Conservation (phyloP, 495 filamentous ascomycete species). For the Penicillium tannophilum region DNA sequence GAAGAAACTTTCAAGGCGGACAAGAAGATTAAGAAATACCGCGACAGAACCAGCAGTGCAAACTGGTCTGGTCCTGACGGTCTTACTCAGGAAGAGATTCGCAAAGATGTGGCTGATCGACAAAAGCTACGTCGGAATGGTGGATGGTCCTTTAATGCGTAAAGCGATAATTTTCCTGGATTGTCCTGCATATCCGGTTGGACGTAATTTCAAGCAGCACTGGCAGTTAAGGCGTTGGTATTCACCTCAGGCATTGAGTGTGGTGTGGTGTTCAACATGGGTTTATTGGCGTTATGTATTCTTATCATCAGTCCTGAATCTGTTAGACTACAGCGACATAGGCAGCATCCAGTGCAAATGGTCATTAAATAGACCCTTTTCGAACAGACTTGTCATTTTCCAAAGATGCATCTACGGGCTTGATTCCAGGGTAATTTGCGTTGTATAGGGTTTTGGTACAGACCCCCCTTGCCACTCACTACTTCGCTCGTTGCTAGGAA, state of each 20-base stretch:
- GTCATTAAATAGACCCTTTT: constrained; percentile 15
- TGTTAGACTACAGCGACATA: constrained; percentile 21
- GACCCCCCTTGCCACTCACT: too few species aligned
- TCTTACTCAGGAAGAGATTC: constrained; percentile 85
- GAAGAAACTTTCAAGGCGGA: constrained; percentile 91
- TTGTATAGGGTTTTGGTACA: too few species aligned
- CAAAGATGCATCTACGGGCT: too few species aligned
- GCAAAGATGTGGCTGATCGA: constrained; percentile 75
- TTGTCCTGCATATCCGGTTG: not conserved
- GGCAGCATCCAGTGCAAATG: constrained; percentile 25
- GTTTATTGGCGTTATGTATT: constrained; percentile 23
- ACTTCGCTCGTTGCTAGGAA: too few species aligned
- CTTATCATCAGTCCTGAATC: constrained; percentile 10
- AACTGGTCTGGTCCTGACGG: constrained; percentile 87
- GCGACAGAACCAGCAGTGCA: constrained; percentile 85
- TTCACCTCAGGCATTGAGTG: constrained; percentile 6
- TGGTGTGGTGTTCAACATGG: not conserved
- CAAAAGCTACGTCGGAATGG: constrained; percentile 81
- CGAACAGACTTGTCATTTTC: not conserved
- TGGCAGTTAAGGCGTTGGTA: constrained; percentile 10
- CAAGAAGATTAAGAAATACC: constrained; percentile 80
- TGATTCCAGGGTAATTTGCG: too few species aligned
- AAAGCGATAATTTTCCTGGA: not conserved
- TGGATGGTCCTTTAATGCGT: constrained; percentile 70
- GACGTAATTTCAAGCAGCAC: constrained; percentile 4